Percentiles rank a stretch among this genome's conserved stretches.
These are phyloP conservation scores for Trichoderma parareesei DNA, from an alignment of 495 filamentous ascomycete species.

Conservation along the genomic window DNA sequence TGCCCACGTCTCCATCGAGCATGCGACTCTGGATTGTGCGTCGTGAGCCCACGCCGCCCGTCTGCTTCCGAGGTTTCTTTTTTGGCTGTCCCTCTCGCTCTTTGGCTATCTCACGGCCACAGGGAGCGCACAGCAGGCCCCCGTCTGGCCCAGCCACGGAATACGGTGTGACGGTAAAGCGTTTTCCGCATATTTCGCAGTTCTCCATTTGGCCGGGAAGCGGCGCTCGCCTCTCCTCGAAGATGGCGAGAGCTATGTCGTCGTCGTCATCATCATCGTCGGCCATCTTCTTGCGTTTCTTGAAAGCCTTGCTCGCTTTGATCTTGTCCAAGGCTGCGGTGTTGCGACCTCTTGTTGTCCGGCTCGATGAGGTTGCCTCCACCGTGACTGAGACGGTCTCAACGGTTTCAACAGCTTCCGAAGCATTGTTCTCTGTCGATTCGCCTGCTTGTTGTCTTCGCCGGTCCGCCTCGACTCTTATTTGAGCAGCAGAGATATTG, in stretches of 20 bases:
- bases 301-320: constrained; percentile 70
- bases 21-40: constrained; percentile 70
- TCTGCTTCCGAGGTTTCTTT: constrained; percentile 38
- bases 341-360: constrained; percentile 9
- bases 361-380: constrained; percentile 2
- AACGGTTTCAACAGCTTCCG: constrained; percentile 10
- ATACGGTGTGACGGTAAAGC: constrained; percentile 92
- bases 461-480: constrained; percentile 51
- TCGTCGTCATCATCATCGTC: constrained; percentile 41
- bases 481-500: constrained; percentile 80
- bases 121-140: constrained; percentile 75
- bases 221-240: constrained; percentile 55
- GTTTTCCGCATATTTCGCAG: constrained; percentile 75
- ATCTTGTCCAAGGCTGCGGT: constrained; percentile 55
- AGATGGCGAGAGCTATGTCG: constrained; percentile 45
- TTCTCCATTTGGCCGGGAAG: constrained; percentile 81
- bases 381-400: constrained; percentile 16
- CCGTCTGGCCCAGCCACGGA: constrained; percentile 72
- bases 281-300: constrained; percentile 51
- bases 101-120: constrained; percentile 66
- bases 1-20: constrained; percentile 67
- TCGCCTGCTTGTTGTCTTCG: constrained; percentile 32
- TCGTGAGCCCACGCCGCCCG: constrained; percentile 38
- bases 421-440: not conserved
- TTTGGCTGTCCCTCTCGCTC: constrained; percentile 53